Evolutionary conservation across 2,329 filamentous ascomycete species (phyloP).

Genomic region (Bipolaris cookei): DNA sequence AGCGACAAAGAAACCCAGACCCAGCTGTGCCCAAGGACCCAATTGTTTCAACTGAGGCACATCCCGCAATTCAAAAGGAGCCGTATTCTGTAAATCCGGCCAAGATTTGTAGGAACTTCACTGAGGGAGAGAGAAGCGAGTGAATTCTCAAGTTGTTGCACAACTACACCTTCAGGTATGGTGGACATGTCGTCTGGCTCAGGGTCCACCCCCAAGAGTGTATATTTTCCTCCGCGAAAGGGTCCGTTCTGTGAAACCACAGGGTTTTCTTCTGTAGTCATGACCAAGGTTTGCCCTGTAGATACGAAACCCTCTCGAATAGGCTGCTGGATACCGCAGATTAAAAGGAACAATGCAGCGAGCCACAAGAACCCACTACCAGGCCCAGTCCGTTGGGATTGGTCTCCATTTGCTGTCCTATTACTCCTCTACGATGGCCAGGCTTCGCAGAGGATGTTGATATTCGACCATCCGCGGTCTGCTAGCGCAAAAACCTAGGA

Average conservation of each 20-base stretch:
- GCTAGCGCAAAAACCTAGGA: constrained; percentile 19
- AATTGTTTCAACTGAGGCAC: background rate
- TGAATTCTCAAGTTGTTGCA: constrained; percentile 8
- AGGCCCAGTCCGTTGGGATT: background rate
- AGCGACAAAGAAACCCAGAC: background rate
- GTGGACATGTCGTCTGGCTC: constrained; percentile 15
- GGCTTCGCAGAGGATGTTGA: background rate
- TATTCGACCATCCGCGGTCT: background rate
- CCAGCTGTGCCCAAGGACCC: background rate
- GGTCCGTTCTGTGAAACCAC: background rate
- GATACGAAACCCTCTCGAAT: constrained; percentile 10
- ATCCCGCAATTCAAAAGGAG: background rate
- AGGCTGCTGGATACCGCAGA: constrained; percentile 13
- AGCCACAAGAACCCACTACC: constrained; percentile 11
- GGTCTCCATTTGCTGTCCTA: background rate
- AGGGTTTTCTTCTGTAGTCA: background rate
- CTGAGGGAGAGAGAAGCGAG: constrained; percentile 7
- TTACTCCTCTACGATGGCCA: constrained; percentile 9
- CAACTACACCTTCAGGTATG: constrained; percentile 17
- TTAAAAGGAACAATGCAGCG: constrained; percentile 4
- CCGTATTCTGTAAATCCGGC: background rate
- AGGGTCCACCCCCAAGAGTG: constrained; percentile 5
- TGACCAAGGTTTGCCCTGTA: background rate
- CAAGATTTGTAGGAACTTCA: background rate
- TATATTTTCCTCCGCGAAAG: background rate